phyloP scores from a whole-genome alignment of 441 rosid species.

The Pelargonium citronellum region DNA sequence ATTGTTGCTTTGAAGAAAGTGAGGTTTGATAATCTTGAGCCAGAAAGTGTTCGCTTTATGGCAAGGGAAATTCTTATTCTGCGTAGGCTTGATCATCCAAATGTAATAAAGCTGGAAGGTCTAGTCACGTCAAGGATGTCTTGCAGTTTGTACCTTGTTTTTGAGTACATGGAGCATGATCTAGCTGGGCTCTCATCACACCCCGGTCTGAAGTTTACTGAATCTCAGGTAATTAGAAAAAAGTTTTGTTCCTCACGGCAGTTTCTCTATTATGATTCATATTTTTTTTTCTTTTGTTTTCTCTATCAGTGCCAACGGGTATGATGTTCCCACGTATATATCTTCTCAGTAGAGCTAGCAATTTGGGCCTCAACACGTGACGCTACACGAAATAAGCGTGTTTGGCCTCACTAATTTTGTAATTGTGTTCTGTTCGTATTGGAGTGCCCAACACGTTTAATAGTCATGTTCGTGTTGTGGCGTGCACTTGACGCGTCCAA shows the following conservation, averaged over 20 bases:
- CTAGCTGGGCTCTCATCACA: conserved; percentile 90
- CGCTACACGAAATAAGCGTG: too few species aligned
- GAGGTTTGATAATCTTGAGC: conserved; percentile 84
- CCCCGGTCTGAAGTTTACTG: conserved; percentile 80
- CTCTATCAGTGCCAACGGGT: not conserved
- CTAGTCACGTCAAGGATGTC: conserved; percentile 98
- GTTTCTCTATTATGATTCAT: not conserved
- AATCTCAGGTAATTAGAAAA: conserved; percentile 51
- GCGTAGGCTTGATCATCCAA: conserved; percentile 89
- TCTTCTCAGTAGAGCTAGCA: not conserved
- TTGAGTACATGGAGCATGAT: conserved; percentile 98
- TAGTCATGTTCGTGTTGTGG: too few species aligned
- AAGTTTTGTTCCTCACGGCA: too few species aligned
- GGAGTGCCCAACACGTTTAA: too few species aligned
- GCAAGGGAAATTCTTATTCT: conserved; percentile 94
- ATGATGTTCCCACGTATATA: not conserved
- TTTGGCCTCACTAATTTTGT: too few species aligned
- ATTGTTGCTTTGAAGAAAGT: conserved; percentile 96
- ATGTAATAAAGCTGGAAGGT: conserved; percentile 91
- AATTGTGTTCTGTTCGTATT: too few species aligned
- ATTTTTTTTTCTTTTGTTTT: too few species aligned
- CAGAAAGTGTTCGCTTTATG: conserved; percentile 30
- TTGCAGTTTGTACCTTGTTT: conserved; percentile 88
- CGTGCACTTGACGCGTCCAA: too few species aligned
- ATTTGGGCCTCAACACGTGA: too few species aligned